Evolutionary conservation across 805 yeast genomes (phyloP).

Genomic region (Kuraishia borneana): DNA sequence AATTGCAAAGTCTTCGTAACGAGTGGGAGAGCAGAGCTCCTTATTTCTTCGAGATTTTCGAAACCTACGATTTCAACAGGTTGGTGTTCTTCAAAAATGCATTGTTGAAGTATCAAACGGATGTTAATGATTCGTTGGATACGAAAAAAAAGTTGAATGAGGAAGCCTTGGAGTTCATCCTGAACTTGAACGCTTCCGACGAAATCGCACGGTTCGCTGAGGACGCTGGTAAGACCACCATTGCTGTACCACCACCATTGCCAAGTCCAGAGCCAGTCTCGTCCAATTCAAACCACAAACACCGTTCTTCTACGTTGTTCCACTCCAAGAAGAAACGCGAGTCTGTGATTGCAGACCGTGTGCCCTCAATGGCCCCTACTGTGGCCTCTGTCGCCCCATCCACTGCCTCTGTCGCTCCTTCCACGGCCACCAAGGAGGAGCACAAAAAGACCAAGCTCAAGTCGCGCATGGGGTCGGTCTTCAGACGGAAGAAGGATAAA

Average conservation of each 20-base stretch:
- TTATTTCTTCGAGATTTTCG: slow-evolving; percentile 62
- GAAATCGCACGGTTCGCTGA: slow-evolving; percentile 49
- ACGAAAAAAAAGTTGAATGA: slow-evolving; percentile 41
- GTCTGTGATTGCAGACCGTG: background rate
- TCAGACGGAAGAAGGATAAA: slow-evolving; percentile 49
- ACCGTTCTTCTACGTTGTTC: slow-evolving; percentile 2
- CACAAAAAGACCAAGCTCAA: slow-evolving; percentile 32
- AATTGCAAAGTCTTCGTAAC: slow-evolving; percentile 30
- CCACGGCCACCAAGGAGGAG: background rate
- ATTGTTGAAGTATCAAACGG: slow-evolving; percentile 54
- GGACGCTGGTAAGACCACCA: slow-evolving; percentile 15
- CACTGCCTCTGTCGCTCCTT: slow-evolving; percentile 2
- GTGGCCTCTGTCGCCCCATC: slow-evolving; percentile 4
- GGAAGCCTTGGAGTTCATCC: slow-evolving; percentile 49
- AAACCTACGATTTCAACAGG: slow-evolving; percentile 56
- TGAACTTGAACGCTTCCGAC: slow-evolving; percentile 49
- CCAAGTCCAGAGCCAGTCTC: slow-evolving; percentile 1
- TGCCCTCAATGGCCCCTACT: slow-evolving; percentile 1
- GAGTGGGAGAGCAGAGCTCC: slow-evolving; percentile 78
- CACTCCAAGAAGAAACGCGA: background rate
- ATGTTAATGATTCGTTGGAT: slow-evolving; percentile 41
- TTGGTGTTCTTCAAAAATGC: slow-evolving; percentile 52
- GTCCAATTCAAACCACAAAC: slow-evolving; percentile 1
- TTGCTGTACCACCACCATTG: slow-evolving; percentile 4
- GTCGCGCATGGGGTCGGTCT: slow-evolving; percentile 68